Percentiles rank a stretch among this genome's conserved stretches.
Evolutionary conservation across 495 filamentous ascomycete genomes (phyloP).

Genomic region (Apodospora peruviana): DNA sequence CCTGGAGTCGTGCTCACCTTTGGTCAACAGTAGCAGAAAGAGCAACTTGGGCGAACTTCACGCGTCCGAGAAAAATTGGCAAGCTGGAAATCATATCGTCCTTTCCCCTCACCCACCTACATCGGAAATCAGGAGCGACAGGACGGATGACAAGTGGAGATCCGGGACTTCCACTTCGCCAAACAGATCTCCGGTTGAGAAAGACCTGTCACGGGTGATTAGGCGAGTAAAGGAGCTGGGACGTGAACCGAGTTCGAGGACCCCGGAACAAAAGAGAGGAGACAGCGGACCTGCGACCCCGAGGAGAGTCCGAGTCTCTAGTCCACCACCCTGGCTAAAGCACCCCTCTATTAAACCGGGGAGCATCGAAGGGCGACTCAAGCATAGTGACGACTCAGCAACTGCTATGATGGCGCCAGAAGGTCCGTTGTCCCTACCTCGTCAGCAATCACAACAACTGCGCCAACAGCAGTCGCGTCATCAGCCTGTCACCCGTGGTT

Average conservation of each 20-base stretch:
- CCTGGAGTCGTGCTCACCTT: no score
- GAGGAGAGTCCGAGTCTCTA: slow-evolving; percentile 23
- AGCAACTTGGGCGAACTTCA: no score
- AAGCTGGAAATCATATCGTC: background rate
- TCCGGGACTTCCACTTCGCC: background rate
- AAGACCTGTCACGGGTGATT: slow-evolving; percentile 2
- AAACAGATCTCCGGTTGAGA: background rate
- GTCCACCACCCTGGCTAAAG: slow-evolving; percentile 32
- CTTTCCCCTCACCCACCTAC: background rate
- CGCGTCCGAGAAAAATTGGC: background rate
- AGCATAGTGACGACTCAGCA: slow-evolving; percentile 9
- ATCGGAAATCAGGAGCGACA: background rate
- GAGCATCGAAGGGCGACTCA: slow-evolving; percentile 17
- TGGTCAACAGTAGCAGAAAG: no score
- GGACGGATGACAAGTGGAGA: background rate
- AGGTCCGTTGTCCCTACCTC: background rate
- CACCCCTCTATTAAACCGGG: slow-evolving; percentile 22
- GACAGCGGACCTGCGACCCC: slow-evolving; percentile 4
- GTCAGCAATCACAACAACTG: no score
- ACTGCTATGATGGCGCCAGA: background rate
- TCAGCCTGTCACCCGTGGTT: no score
- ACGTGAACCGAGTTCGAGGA: slow-evolving; percentile 2
- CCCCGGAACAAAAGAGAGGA: slow-evolving; percentile 1
- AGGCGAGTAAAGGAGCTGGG: slow-evolving; percentile 7
- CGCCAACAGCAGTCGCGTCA: no score